A percentile compares a stretch with the other conserved stretches of the same genome.
phyloP scores from a whole-genome alignment of 331 rosid species.

The Malus hybrid region DNA sequence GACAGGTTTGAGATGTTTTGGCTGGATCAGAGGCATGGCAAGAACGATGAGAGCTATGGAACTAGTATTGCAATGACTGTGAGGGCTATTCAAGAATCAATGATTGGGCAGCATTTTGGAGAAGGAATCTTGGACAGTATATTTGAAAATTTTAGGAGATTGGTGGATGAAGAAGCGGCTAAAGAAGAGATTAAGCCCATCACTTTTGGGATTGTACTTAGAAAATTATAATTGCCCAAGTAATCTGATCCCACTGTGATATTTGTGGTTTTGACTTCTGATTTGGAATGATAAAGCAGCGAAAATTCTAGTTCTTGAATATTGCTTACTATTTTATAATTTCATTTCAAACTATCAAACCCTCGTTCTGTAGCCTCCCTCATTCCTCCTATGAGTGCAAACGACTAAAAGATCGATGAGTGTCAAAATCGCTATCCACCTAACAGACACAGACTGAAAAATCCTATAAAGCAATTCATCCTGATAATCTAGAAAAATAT shows the following conservation, averaged over 20 bases:
- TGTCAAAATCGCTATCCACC: no score
- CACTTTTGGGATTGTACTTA: conserved; percentile 53
- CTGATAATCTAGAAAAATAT: no score
- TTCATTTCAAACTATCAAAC: no score
- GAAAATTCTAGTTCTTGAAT: not conserved
- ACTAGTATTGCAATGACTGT: conserved; percentile 56
- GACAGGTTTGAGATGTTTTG: conserved; percentile 58
- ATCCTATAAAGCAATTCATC: no score
- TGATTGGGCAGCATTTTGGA: conserved; percentile 74
- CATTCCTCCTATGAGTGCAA: no score
- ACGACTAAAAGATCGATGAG: no score
- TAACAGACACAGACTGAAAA: no score
- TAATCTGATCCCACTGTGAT: not conserved
- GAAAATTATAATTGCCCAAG: conserved; percentile 33
- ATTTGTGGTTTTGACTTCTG: not conserved
- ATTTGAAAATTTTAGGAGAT: conserved; percentile 48
- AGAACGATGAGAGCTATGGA: conserved; percentile 43
- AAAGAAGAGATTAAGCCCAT: conserved; percentile 52
- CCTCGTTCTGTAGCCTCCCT: no score
- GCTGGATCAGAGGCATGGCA: conserved; percentile 22
- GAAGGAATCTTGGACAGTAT: conserved; percentile 52
- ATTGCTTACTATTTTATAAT: no score
- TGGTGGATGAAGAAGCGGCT: conserved; percentile 51
- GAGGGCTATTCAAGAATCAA: conserved; percentile 83
- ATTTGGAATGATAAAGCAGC: not conserved